Evolutionary conservation across 495 filamentous ascomycete genomes (phyloP).

Genomic region (Lentithecium fluviatile): DNA sequence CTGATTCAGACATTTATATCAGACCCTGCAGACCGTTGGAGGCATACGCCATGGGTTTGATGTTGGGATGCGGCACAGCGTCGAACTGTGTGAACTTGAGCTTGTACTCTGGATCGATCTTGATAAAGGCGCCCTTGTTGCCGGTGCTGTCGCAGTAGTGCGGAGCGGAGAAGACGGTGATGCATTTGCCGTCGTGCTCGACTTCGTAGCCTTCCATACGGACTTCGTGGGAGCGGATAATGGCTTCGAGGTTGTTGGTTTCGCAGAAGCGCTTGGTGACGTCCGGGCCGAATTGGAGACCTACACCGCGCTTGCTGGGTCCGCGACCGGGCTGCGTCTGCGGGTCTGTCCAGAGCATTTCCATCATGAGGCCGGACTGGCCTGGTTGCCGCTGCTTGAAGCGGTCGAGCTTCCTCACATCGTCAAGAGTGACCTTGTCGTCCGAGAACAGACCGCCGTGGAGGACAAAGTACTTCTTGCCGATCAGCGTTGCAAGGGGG

Average conservation of each 20-base stretch:
- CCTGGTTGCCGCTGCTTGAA: slow-evolving; percentile 95
- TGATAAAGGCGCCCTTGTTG: slow-evolving; percentile 98
- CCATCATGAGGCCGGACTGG: slow-evolving; percentile 97
- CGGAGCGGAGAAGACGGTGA: slow-evolving; percentile 98
- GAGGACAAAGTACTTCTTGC: slow-evolving; percentile 85
- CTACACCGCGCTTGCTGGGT: slow-evolving; percentile 94
- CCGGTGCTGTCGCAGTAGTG: slow-evolving; percentile 97
- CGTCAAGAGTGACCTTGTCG: slow-evolving; percentile 87
- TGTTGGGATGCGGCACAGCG: slow-evolving; percentile 91
- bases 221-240: slow-evolving; percentile 97
- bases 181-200: slow-evolving; percentile 93
- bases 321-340: slow-evolving; percentile 81
- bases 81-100: slow-evolving; percentile 89
- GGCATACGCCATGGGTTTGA: slow-evolving; percentile 78
- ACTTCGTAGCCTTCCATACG: slow-evolving; percentile 97
- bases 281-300: slow-evolving; percentile 94
- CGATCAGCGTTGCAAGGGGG: slow-evolving; percentile 88
- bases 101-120: slow-evolving; percentile 89
- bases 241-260: slow-evolving; percentile 85
- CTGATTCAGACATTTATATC: slow-evolving; percentile 8
- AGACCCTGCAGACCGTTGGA: slow-evolving; percentile 28
- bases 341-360: slow-evolving; percentile 99
- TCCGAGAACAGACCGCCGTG: slow-evolving; percentile 98
- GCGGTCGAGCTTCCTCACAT: slow-evolving; percentile 87
- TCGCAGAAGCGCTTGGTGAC: slow-evolving; percentile 97